These are phyloP conservation scores for Aspergillus neoniger DNA, from an alignment of 2,329 filamentous ascomycete species.

Conservation along the genomic window DNA sequence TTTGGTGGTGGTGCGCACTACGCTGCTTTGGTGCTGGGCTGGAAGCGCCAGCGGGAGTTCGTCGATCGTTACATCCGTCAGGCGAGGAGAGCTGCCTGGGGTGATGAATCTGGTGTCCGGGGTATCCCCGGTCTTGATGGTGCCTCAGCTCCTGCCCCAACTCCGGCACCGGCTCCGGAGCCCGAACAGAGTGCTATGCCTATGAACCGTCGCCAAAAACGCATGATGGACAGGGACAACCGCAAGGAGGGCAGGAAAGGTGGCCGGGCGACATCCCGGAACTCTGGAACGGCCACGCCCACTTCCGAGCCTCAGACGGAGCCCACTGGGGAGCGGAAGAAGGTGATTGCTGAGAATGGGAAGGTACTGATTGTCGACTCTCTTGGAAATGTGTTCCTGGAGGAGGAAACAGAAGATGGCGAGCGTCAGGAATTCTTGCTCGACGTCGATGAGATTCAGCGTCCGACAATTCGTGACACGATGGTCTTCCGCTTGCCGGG, in stretches of 20 bases:
- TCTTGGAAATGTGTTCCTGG: conserved; percentile 88
- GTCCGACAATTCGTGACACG: conserved; percentile 78
- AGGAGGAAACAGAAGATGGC: conserved; percentile 86
- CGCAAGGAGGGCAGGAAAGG: conserved; percentile 64
- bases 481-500: conserved; percentile 76
- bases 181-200: conserved; percentile 54
- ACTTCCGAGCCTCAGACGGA: conserved; percentile 53
- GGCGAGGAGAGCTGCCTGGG: conserved; percentile 86
- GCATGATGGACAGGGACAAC: conserved; percentile 82
- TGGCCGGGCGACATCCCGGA: conserved; percentile 28
- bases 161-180: conserved; percentile 47
- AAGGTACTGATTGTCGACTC: conserved; percentile 93
- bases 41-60: conserved; percentile 88
- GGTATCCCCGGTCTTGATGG: conserved; percentile 68
- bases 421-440: conserved; percentile 80
- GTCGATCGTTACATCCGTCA: conserved; percentile 89
- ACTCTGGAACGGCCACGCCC: conserved; percentile 55
- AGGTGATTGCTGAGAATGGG: conserved; percentile 90
- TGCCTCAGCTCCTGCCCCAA: conserved; percentile 35
- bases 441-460: conserved; percentile 80
- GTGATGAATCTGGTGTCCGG: conserved; percentile 68
- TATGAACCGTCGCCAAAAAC: conserved; percentile 83
- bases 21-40: conserved; percentile 77
- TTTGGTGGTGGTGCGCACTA: conserved; percentile 88
- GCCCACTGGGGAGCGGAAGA: conserved; percentile 76